These are phyloP conservation scores for Cordyceps tenuipes DNA, from an alignment of 2,329 filamentous ascomycete species.

Conservation along the genomic window DNA sequence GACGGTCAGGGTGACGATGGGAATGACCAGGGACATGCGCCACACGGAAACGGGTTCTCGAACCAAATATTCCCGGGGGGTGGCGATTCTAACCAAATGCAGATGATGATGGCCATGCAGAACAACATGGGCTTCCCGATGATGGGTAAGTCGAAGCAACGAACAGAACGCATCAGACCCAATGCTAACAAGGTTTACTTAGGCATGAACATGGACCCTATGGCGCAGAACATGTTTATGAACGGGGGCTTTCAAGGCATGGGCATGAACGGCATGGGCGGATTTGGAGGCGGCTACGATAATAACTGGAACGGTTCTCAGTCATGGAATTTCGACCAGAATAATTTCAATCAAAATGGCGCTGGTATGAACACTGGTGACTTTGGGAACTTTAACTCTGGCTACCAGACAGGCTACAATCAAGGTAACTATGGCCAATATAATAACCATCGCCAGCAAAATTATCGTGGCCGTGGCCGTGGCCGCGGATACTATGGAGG, in stretches of 20 bases:
- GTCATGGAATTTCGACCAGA: conserved; percentile 76
- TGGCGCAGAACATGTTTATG: conserved; percentile 73
- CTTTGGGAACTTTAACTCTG: conserved; percentile 70
- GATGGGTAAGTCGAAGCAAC: conserved; percentile 64
- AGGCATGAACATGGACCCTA: conserved; percentile 82
- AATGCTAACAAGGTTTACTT: background rate
- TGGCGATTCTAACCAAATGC: conserved; percentile 68
- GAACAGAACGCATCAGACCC: background rate
- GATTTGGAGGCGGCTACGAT: conserved; percentile 61
- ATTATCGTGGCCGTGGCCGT: conserved; percentile 57
- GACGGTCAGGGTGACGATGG: conserved; percentile 24
- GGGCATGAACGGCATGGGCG: conserved; percentile 72
- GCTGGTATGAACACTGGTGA: conserved; percentile 73
- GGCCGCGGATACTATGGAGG: conserved; percentile 54
- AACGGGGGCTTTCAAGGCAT: conserved; percentile 70
- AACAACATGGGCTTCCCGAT: conserved; percentile 63
- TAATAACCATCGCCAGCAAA: conserved; percentile 68
- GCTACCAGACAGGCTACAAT: conserved; percentile 70
- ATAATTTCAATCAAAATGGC: conserved; percentile 86
- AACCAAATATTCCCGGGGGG: conserved; percentile 50
- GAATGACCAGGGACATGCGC: conserved; percentile 25
- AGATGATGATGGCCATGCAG: conserved; percentile 72
- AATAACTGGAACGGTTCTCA: conserved; percentile 75
- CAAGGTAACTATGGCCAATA: conserved; percentile 77
- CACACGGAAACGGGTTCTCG: conserved; percentile 36